Evolutionary conservation across 2,329 filamentous ascomycete species (phyloP), one percentile per base, ranked within the genome.

Genomic region (Chaetomiaceae sp.): DNA sequence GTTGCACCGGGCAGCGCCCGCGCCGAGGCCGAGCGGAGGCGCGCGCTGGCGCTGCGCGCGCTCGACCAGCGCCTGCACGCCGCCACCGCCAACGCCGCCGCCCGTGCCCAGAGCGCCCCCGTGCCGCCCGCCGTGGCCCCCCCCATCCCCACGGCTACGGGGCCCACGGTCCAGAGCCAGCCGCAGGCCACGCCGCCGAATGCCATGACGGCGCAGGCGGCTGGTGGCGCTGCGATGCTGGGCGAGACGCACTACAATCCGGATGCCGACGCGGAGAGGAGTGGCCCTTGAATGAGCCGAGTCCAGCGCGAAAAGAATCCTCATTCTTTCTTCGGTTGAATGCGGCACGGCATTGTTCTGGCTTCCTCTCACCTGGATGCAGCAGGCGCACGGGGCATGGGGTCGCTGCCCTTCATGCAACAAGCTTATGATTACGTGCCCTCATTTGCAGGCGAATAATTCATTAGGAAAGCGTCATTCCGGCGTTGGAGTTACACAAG

Each of bases 51-150:
- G 1, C 74, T 98, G 46, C 91, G 91, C 62, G 91, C 90, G 3
- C 70, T 98, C 45, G 93, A 98, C 65, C 89, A 97, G 68, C 78
- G 93, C 54, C 72, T 98, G 42, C 86, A 93, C 65, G 86, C 88
- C n/a, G 88, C 89, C 3, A 84, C 86, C 14, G 73, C 73, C 27
- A 75, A 66, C 49, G 68, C 75, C 38, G 63, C 70, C 22, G 61
- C 73, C 34, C 65, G 67, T 48, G 56, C 63, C 6, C 61, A 64
- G 11, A 63, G 60, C 47, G 62, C 66, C 36, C 73, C 73, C 4
- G 64, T 68, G n/a, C 65, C 67, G 18, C 50, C 56, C 42, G 36
- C 69, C 51, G 55, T 66, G 53, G 52, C 63, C 17, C 55, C 56
- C 2, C 54, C 62, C 19, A 62, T 69, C 8, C 61, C 61, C 14